Conservation (phyloP, 192 early-diverging fungal species). For the Coemansia sp. region DNA sequence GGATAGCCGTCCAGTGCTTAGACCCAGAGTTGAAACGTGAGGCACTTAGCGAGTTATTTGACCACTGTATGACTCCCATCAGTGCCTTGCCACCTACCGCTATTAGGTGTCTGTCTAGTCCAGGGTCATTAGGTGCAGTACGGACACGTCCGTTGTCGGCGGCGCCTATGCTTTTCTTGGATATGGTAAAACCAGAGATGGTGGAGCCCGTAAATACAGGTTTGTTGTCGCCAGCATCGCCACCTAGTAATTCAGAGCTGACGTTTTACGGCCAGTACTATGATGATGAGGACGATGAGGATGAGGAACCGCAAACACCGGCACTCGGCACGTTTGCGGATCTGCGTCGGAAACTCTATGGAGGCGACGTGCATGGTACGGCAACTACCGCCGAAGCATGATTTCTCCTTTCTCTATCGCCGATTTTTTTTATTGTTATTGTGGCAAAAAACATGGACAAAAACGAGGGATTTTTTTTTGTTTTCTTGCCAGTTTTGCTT, state of each 20-base stretch:
- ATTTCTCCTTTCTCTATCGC: not conserved
- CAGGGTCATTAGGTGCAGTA: not conserved
- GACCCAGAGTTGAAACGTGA: constrained; percentile 53
- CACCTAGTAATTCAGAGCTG: constrained; percentile 7
- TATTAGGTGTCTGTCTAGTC: not conserved
- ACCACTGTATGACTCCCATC: constrained; percentile 56
- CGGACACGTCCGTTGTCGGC: constrained; percentile 50
- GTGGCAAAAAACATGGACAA: not conserved
- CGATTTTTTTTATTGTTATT: not conserved
- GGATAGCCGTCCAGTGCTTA: constrained; percentile 43
- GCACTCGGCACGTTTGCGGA: constrained; percentile 49
- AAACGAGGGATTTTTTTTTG: not conserved
- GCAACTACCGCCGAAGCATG: constrained; percentile 18
- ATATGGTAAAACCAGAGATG: constrained; percentile 3
- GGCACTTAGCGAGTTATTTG: constrained; percentile 56
- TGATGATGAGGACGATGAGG: constrained; percentile 10
- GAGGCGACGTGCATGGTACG: constrained; percentile 28
- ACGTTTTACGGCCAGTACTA: constrained; percentile 9
- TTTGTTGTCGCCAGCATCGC: constrained; percentile 24
- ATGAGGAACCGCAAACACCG: constrained; percentile 9
- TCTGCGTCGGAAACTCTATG: constrained; percentile 53
- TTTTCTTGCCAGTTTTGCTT: not conserved
- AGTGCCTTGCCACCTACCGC: not conserved
- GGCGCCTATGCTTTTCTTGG: constrained; percentile 31
- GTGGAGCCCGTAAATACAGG: constrained; percentile 15